These are phyloP conservation scores for Narthecium ossifragum DNA, from an alignment of 106 monocot species.

Conservation along the genomic window DNA sequence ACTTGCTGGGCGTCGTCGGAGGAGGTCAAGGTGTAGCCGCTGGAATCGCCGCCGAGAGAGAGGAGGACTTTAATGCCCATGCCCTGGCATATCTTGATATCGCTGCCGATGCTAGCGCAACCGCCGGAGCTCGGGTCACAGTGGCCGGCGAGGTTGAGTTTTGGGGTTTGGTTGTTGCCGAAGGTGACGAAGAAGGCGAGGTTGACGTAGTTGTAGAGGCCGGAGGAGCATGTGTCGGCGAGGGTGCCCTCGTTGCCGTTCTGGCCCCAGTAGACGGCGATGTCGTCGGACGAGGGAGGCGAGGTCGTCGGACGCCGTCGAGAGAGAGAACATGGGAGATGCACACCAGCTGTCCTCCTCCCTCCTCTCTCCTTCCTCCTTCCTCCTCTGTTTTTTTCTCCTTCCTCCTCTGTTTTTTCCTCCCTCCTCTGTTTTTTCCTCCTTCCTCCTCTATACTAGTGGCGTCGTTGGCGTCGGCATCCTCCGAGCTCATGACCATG, in stretches of 20 bases:
- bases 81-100: constrained; percentile 34
- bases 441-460: too few relatives aligned
- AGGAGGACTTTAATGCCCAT: constrained; percentile 29
- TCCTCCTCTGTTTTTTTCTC: too few relatives aligned
- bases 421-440: too few relatives aligned
- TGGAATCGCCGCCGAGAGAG: constrained; percentile 37
- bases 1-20: constrained; percentile 31
- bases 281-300: too few relatives aligned
- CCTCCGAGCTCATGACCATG: too few relatives aligned
- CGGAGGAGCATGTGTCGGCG: constrained; percentile 32
- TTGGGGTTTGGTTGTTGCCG: constrained; percentile 49
- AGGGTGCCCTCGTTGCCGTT: constrained; percentile 61
- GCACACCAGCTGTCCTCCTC: too few relatives aligned
- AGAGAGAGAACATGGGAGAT: too few relatives aligned
- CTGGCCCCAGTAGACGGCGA: constrained; percentile 88
- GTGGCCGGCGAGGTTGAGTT: constrained; percentile 58
- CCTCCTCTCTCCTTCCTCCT: too few relatives aligned
- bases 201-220: constrained; percentile 39
- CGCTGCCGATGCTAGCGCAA: constrained; percentile 26
- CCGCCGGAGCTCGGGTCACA: constrained; percentile 25
- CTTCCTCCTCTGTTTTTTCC: too few relatives aligned
- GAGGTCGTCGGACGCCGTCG: too few relatives aligned
- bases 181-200: constrained; percentile 52
- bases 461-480: too few relatives aligned
- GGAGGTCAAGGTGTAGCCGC: constrained; percentile 33